Evolutionary conservation across 2,329 filamentous ascomycete species (phyloP).

Genomic region (Lachnellula arida): DNA sequence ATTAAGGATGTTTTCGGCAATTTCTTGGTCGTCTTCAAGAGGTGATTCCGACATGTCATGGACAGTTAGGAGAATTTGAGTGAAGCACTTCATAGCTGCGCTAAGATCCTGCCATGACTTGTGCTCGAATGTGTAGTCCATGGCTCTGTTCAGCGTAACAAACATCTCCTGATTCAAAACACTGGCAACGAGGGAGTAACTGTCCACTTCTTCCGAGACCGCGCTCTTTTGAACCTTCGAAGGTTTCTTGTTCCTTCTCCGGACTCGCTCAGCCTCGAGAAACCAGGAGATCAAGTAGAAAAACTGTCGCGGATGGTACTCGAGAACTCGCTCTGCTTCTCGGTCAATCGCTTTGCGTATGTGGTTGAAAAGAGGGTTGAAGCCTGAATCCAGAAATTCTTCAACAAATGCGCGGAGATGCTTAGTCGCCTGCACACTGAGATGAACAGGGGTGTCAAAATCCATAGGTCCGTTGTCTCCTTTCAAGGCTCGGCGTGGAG

Average conservation of each 20-base stretch:
- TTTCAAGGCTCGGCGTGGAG: conserved; percentile 60
- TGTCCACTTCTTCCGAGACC: conserved; percentile 55
- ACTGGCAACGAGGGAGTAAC: conserved; percentile 80
- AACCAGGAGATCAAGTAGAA: conserved; percentile 96
- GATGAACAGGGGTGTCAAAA: conserved; percentile 66
- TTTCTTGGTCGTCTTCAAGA: conserved; percentile 92
- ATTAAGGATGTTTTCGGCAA: conserved; percentile 93
- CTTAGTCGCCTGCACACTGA: conserved; percentile 69
- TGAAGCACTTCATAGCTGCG: conserved; percentile 89
- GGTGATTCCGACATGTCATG: conserved; percentile 85
- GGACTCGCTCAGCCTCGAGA: conserved; percentile 73
- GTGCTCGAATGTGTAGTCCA: conserved; percentile 73
- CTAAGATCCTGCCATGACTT: conserved; percentile 87
- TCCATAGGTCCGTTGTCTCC: conserved; percentile 64
- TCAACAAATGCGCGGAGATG: conserved; percentile 79
- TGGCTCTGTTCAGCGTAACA: conserved; percentile 75
- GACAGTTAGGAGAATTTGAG: conserved; percentile 85
- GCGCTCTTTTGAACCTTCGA: conserved; percentile 44
- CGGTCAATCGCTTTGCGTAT: conserved; percentile 86
- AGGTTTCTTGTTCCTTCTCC: conserved; percentile 57
- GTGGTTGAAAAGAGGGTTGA: conserved; percentile 85
- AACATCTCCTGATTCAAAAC: conserved; percentile 96
- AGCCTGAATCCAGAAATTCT: conserved; percentile 90
- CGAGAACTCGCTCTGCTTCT: conserved; percentile 75
- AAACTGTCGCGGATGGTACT: conserved; percentile 76